Evolutionary conservation across 805 yeast genomes (phyloP).

Genomic region (Kodamaea restingae): DNA sequence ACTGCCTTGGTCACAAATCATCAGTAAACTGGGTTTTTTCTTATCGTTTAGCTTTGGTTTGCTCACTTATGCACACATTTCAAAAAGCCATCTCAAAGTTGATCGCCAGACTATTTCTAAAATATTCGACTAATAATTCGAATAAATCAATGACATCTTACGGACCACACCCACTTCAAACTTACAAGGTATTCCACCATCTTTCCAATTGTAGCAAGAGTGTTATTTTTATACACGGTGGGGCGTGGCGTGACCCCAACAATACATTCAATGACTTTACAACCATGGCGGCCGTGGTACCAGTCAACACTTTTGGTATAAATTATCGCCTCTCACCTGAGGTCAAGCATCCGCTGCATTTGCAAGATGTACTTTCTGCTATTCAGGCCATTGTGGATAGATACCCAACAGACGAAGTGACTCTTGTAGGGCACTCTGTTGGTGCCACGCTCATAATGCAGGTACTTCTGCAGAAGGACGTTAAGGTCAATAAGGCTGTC

Average conservation of each 20-base stretch:
- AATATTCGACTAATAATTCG: background rate
- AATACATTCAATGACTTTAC: slow-evolving; percentile 59
- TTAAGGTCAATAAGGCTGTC: slow-evolving; percentile 14
- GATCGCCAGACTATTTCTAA: too few relatives aligned
- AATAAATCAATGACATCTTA: slow-evolving; percentile 14
- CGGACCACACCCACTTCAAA: slow-evolving; percentile 33
- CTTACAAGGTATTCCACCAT: slow-evolving; percentile 24
- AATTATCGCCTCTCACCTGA: slow-evolving; percentile 70
- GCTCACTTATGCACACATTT: background rate
- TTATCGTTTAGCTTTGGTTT: background rate
- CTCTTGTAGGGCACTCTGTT: slow-evolving; percentile 69
- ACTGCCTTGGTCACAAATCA: too few relatives aligned
- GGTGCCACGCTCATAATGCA: slow-evolving; percentile 71
- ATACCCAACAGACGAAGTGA: slow-evolving; percentile 13
- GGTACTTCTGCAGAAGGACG: slow-evolving; percentile 24
- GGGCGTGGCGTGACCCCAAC: slow-evolving; percentile 77
- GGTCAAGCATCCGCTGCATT: slow-evolving; percentile 57
- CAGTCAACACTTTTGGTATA: slow-evolving; percentile 25
- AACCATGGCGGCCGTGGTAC: slow-evolving; percentile 20
- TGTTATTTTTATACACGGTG: slow-evolving; percentile 73
- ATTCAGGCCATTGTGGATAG: slow-evolving; percentile 26
- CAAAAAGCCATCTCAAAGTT: too few relatives aligned
- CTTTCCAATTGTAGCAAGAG: slow-evolving; percentile 15
- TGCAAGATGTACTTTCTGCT: slow-evolving; percentile 51
- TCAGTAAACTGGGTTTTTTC: too few relatives aligned